Percentiles rank a stretch among this genome's conserved stretches.
phyloP scores from a whole-genome alignment of 108 stramenopile genomes.

The Chaetoceros tenuissimus region DNA sequence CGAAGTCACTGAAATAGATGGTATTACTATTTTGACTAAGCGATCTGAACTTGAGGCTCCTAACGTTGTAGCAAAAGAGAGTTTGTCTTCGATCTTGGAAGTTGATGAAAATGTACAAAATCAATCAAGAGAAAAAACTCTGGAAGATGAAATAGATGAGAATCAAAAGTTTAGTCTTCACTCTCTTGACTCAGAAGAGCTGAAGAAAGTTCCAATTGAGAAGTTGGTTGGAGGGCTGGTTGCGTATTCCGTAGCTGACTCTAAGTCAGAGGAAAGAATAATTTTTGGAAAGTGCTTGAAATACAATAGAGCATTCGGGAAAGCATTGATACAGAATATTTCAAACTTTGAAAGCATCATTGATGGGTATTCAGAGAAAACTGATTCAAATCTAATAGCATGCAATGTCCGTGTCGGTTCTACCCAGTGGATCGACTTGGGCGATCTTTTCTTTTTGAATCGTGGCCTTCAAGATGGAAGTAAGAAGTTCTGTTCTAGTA shows the following conservation, averaged over 20 bases:
- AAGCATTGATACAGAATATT: background rate
- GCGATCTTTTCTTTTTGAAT: too few species aligned
- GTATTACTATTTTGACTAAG: slow-evolving; percentile 20
- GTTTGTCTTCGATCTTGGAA: background rate
- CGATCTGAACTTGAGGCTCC: background rate
- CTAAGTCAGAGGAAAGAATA: too few species aligned
- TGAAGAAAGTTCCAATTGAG: background rate
- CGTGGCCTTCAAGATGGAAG: too few species aligned
- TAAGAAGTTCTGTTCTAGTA: too few species aligned
- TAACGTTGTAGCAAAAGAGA: background rate
- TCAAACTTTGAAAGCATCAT: background rate
- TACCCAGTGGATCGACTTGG: too few species aligned
- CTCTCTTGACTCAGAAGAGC: too few species aligned
- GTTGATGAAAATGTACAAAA: background rate
- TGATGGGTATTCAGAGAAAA: too few species aligned
- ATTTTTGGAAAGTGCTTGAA: background rate
- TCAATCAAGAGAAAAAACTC: background rate
- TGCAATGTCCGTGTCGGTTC: too few species aligned
- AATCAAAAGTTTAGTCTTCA: too few species aligned
- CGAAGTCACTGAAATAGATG: slow-evolving; percentile 19
- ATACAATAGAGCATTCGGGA: background rate
- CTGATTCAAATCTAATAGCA: too few species aligned
- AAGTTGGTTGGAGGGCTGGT: background rate
- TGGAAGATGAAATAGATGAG: background rate
- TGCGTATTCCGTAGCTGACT: too few species aligned